Evolutionary conservation across 257 asterid genomes (phyloP).

Genomic region (Cruciata laevipes): DNA sequence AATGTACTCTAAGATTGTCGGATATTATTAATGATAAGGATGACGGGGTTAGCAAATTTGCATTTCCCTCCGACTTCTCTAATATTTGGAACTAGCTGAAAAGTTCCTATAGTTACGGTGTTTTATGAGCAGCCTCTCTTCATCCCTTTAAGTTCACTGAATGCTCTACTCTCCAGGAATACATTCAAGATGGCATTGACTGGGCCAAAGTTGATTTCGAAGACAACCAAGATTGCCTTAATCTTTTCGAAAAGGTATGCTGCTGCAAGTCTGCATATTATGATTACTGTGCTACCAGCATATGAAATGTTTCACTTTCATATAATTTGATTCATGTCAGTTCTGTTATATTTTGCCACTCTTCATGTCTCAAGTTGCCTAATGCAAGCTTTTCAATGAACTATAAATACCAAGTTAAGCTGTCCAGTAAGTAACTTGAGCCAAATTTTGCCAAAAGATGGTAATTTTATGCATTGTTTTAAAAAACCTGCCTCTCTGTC

Average conservation of each 20-base stretch:
- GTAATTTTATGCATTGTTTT: not conserved
- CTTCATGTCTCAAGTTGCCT: not conserved
- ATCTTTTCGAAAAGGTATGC: constrained; percentile 93
- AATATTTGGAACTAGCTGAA: not conserved
- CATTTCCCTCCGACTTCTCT: not conserved
- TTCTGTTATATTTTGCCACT: not conserved
- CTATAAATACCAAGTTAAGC: not conserved
- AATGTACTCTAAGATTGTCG: not conserved
- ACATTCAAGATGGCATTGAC: constrained; percentile 96
- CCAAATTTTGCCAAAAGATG: not conserved
- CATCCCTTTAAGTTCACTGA: constrained; percentile 4
- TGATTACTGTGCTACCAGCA: not conserved
- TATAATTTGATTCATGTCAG: constrained; percentile 4
- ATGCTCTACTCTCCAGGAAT: constrained; percentile 53
- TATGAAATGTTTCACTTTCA: constrained; percentile 7
- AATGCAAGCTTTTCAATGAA: not conserved
- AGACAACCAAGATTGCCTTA: constrained; percentile 94
- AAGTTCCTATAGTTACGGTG: not conserved
- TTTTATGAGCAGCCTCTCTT: not conserved
- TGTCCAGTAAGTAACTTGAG: not conserved
- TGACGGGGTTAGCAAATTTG: not conserved
- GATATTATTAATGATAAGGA: not conserved
- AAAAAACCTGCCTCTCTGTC: not conserved
- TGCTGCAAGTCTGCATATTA: constrained; percentile 9
- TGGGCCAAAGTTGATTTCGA: constrained; percentile 97